A percentile compares a stretch with the other conserved stretches of the same genome.
Evolutionary conservation across 73 alveolate species (phyloP).

Genomic region (Paramecium primaurelia): DNA sequence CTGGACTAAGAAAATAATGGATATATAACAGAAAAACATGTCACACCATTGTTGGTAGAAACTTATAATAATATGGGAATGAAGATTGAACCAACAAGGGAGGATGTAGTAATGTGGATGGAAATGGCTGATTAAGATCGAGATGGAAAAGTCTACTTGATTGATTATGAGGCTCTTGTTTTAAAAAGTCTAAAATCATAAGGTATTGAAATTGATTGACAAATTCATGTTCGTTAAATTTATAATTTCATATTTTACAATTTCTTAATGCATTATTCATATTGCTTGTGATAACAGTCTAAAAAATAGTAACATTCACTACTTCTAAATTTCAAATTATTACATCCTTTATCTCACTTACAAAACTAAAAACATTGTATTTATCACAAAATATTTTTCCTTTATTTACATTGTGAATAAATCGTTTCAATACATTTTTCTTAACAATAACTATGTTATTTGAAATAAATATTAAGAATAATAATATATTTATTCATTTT

Average conservation of each 20-base stretch:
- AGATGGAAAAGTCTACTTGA: constrained; percentile 34
- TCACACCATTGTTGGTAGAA: not conserved
- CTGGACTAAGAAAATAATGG: not conserved
- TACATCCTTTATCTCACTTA: too few relatives aligned
- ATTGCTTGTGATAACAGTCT: not conserved
- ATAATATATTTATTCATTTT: not conserved
- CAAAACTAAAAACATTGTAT: too few relatives aligned
- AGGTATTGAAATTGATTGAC: constrained; percentile 19
- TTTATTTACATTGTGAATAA: too few relatives aligned
- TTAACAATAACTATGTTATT: too few relatives aligned
- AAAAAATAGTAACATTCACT: not conserved
- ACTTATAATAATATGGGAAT: constrained; percentile 14
- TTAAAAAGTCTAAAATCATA: not conserved
- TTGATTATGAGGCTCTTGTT: not conserved
- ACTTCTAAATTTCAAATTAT: not conserved
- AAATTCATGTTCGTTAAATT: not conserved
- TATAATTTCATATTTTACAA: not conserved
- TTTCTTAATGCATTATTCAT: constrained; percentile 1
- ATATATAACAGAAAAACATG: constrained; percentile 28
- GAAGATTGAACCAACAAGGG: not conserved
- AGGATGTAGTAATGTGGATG: constrained; percentile 46
- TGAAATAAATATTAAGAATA: too few relatives aligned
- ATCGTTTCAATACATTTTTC: not conserved
- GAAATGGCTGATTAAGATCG: constrained; percentile 36
- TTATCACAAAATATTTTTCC: too few relatives aligned